Evolutionary conservation across 495 filamentous ascomycete species (phyloP), one percentile per base, ranked within the genome.

Genomic region (Penicillium lagena): DNA sequence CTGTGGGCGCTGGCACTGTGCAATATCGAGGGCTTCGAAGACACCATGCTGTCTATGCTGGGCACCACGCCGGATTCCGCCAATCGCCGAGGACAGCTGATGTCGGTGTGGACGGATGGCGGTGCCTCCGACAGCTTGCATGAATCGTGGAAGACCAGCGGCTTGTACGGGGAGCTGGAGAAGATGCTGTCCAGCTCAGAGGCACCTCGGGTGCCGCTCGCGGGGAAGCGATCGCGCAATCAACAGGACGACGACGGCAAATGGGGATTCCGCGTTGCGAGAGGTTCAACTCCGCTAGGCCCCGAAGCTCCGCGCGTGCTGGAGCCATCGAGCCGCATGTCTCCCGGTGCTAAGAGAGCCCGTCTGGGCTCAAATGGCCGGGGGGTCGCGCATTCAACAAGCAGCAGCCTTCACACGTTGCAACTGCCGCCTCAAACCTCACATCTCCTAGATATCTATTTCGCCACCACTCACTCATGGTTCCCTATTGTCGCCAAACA

Each of bases 391-490:
- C 47, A 50, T 12, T 35, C 49, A 11, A 29, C 43, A 5, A 63
- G 39, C 44, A 40, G 39, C 11, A 41, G 31, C 4, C 17, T 17
- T 7, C 60, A 55, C 15, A 50, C 51, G 12, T 45, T 76, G 7
- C 66, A 67, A 40, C 66, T 85, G 2, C 85, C 84, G 10, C 56
- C 72, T 14, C 77, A 83, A 42, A 73, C 80, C 7, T 84, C 82
- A 52, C 75, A 77, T 28, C 62, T 88, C 3, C 63, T 89, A 15
- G 83, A 89, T 53, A 70, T 82, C 7, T 87, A 86, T 54, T 87
- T 87, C 53, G 78, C 83, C 4, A 77, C 80, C 42, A 88, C 85
- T 2, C 80, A 87, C 55, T 73, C 72, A 9, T 89, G 85, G 85
- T 73, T 88, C 12, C 85, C 85, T 4, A 79, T 87, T 33, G 65